A percentile compares a stretch with the other conserved stretches of the same genome.
phyloP scores from a whole-genome alignment of 345 rosid genomes.

The Euphorbia tirucalli region DNA sequence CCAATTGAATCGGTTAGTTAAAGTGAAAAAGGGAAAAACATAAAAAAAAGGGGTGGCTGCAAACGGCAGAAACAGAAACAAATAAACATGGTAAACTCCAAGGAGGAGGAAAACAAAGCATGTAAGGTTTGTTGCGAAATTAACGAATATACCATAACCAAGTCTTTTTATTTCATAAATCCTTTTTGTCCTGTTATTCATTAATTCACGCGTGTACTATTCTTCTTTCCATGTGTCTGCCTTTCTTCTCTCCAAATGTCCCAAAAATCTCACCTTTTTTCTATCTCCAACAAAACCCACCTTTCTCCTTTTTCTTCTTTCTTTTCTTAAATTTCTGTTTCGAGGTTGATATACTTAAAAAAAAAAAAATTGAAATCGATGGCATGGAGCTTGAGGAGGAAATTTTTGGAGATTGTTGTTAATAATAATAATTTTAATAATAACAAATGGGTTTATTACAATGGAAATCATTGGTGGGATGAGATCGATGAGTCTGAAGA shows the following conservation, averaged over 20 bases:
- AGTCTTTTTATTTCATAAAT: neutral
- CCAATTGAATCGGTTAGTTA: neutral
- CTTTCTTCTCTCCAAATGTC: slow-evolving; percentile 17
- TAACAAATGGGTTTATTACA: slow-evolving; percentile 3
- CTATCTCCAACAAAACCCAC: neutral
- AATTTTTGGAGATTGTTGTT: slow-evolving; percentile 11
- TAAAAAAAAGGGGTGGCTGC: neutral
- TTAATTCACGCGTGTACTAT: neutral
- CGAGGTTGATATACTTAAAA: too few relatives aligned
- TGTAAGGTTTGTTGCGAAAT: slow-evolving; percentile 24
- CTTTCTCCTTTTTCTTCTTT: neutral
- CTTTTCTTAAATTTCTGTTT: too few relatives aligned
- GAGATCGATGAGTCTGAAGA: slow-evolving; percentile 48
- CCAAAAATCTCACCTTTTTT: neutral
- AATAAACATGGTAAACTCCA: slow-evolving; percentile 12
- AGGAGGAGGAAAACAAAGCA: neutral
- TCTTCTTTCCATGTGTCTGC: slow-evolving; percentile 1
- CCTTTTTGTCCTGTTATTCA: neutral
- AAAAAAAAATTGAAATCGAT: neutral
- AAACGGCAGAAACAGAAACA: neutral
- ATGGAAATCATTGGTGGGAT: slow-evolving; percentile 46
- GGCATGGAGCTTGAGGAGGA: slow-evolving; percentile 21
- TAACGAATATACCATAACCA: slow-evolving; percentile 36
- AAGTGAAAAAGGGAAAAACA: neutral
- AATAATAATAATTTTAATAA: slow-evolving; percentile 1